Evolutionary conservation across 345 rosid genomes (phyloP).

Genomic region (Rhodamnia argentea): DNA sequence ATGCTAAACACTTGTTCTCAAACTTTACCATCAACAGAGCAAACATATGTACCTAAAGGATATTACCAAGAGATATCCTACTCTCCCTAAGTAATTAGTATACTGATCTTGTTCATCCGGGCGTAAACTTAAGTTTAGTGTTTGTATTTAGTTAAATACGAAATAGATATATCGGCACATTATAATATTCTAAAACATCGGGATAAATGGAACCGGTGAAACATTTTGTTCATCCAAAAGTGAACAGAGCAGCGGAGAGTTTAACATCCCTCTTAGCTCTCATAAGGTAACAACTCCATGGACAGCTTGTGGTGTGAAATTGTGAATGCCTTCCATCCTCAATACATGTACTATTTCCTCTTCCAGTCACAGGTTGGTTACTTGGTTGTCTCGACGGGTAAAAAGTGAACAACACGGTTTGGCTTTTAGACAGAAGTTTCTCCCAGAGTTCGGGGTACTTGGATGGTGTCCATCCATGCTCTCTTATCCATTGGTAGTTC

Average conservation of each 20-base stretch:
- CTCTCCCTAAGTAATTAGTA: neutral
- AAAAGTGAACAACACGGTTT: slow-evolving; percentile 37
- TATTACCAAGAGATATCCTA: neutral
- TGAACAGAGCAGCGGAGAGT: neutral
- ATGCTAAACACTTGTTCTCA: neutral
- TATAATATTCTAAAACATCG: neutral
- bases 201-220: neutral
- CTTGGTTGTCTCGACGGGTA: neutral
- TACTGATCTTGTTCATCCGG: neutral
- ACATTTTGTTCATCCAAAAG: neutral
- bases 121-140: neutral
- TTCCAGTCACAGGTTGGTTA: neutral
- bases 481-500: neutral
- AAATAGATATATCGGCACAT: neutral
- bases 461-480: slow-evolving; percentile 77
- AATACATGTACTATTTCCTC: neutral
- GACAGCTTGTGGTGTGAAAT: neutral
- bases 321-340: neutral
- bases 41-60: neutral
- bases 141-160: neutral
- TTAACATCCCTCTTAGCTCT: neutral
- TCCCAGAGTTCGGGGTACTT: slow-evolving; percentile 85
- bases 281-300: neutral
- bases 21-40: neutral
- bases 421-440: slow-evolving; percentile 88